phyloP scores from a whole-genome alignment of 73 alveolate genomes.

The Tetrahymena borealis region DNA sequence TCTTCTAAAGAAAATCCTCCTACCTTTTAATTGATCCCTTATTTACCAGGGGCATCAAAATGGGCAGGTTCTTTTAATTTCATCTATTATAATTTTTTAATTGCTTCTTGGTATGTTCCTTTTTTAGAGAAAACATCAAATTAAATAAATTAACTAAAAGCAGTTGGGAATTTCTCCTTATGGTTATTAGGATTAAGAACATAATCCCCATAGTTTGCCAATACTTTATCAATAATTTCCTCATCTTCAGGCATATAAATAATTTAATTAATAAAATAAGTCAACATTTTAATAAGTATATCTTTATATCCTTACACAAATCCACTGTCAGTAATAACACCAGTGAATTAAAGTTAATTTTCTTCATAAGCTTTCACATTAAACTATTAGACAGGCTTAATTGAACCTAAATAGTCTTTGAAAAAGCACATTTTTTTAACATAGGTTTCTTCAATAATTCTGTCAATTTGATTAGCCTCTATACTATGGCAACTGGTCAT shows the following conservation, averaged over 20 bases:
- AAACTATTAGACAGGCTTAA: neutral
- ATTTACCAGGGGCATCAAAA: neutral
- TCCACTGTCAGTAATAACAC: neutral
- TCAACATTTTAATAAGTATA: neutral
- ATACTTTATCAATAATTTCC: neutral
- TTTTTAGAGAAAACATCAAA: neutral
- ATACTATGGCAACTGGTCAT: slow-evolving; percentile 39
- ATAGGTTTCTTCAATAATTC: slow-evolving; percentile 15
- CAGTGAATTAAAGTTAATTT: neutral
- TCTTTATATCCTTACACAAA: neutral
- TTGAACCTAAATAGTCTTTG: neutral
- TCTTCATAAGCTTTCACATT: neutral
- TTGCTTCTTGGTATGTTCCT: neutral
- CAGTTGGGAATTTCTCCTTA: neutral
- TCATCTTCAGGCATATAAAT: neutral
- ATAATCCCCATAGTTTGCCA: neutral
- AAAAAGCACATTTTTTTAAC: neutral
- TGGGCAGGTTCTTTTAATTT: neutral
- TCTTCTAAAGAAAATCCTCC: neutral
- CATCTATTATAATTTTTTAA: neutral
- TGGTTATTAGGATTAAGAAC: neutral
- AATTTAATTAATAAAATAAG: neutral
- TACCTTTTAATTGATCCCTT: neutral
- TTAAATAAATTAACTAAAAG: neutral
- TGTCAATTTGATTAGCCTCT: slow-evolving; percentile 33